phyloP scores from a whole-genome alignment of 768 basidiomycete species.

The Hydnum rufescens region DNA sequence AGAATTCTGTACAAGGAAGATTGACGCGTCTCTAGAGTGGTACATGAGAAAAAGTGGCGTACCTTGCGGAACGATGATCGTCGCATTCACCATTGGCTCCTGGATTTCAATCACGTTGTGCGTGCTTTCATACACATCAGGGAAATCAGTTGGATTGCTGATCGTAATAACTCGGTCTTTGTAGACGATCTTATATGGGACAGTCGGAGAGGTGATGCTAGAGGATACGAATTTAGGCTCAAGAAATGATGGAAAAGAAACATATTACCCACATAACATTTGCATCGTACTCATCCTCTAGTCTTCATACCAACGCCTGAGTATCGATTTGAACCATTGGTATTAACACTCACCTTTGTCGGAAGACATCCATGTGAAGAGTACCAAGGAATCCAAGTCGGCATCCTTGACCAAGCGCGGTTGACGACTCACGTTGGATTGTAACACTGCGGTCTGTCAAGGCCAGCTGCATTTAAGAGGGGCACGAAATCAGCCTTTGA shows the following conservation, averaged over 20 bases:
- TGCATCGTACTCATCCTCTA: conserved; percentile 93
- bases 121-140: conserved; percentile 46
- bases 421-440: conserved; percentile 77
- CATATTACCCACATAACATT: conserved; percentile 39
- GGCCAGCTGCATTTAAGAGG: conserved; percentile 33
- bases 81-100: conserved; percentile 85
- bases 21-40: not conserved
- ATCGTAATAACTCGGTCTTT: conserved; percentile 42
- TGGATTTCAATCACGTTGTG: conserved; percentile 51
- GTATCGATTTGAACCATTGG: not conserved
- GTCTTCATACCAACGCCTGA: conserved; percentile 20
- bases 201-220: not conserved
- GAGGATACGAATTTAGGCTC: not conserved
- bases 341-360: conserved; percentile 27
- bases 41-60: not conserved
- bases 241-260: not conserved
- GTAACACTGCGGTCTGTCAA: conserved; percentile 80
- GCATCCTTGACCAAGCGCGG: conserved; percentile 87
- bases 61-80: conserved; percentile 86
- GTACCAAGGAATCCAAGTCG: conserved; percentile 90
- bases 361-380: conserved; percentile 90
- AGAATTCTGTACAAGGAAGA: conserved; percentile 38
- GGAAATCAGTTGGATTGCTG: conserved; percentile 92
- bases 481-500: conserved; percentile 2
- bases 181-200: conserved; percentile 40